Evolutionary conservation across 495 filamentous ascomycete genomes (phyloP), one percentile per base, ranked within the genome.

Genomic region (Hypomontagnella submonticulosa): DNA sequence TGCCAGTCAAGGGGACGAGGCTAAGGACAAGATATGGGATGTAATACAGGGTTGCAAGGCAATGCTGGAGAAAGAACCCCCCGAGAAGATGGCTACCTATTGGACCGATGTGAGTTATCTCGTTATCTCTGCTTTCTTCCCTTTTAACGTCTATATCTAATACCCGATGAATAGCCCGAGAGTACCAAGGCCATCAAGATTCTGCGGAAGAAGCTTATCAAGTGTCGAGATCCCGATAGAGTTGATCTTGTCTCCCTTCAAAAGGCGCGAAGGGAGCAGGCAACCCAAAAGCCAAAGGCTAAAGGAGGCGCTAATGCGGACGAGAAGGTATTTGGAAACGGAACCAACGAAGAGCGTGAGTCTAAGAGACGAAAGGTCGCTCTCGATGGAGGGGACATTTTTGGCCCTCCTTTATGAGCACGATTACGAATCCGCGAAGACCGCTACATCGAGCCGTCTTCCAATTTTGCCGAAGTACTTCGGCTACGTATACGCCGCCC

Each of bases 181-280:
- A 69, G 65, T 33, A 79, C 78, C 34, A 75, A 75, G 40, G 77
- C 77, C 19, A 66, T 82, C 37, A 82, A 82, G 41, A 84, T 76
- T 33, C 69, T 94, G 8, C 83, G 80, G 16, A 92, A 88, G 76
- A 96, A 95, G 76, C 79, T 96, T 11, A 86, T 85, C 40, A 87
- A 88, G 57, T 96, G 92, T 73, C 85, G 88, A 56, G 92, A 96
- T 66, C 91, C 91, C 1, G 82, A 85, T 34, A 84, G 87, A 41
- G 81, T 77, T 49, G 87, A 91, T 71, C 63, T 90, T 42, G 83
- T 87, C 8, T 81, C 81, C 38, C 67, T 86, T 30, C 85, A 89
- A 65, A 78, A 79, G 50, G 81, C 78, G 20, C 73, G 76, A 36
- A 70, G 80, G 50, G 77, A 80, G 48, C 71, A 77, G 54, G 72